Percentiles rank a stretch among this genome's conserved stretches.
phyloP scores from a whole-genome alignment of 2,329 filamentous ascomycete species.

The Penicillium nordicum region DNA sequence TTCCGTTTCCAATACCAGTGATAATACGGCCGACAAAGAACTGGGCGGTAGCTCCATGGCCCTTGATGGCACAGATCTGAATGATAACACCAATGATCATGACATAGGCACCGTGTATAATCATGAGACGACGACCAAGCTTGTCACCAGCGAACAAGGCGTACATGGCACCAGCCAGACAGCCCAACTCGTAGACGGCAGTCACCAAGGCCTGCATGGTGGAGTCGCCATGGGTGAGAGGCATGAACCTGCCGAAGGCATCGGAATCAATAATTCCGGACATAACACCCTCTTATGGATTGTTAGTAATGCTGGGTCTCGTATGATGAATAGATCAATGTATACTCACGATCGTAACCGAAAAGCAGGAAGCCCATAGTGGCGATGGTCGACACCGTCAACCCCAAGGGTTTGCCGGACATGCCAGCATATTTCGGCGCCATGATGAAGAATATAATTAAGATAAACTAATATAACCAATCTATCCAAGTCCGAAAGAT shows the following conservation, averaged over 20 bases:
- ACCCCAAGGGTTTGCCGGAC: conserved; percentile 54
- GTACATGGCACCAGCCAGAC: conserved; percentile 38
- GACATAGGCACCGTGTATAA: conserved; percentile 57
- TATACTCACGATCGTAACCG: conserved; percentile 52
- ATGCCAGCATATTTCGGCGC: conserved; percentile 57
- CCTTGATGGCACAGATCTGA: conserved; percentile 33
- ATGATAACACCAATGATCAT: conserved; percentile 43
- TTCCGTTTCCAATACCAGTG: conserved; percentile 55
- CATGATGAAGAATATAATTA: conserved; percentile 38
- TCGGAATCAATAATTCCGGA: conserved; percentile 38
- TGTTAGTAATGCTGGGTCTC: not conserved
- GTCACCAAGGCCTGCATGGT: conserved; percentile 38
- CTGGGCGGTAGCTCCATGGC: conserved; percentile 43
- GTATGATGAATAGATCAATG: not conserved
- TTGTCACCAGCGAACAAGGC: conserved; percentile 36
- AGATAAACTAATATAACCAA: not conserved
- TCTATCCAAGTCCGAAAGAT: conserved; percentile 1
- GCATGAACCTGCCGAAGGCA: conserved; percentile 34
- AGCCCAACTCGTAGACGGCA: conserved; percentile 34
- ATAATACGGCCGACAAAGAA: conserved; percentile 53
- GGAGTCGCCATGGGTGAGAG: conserved; percentile 36
- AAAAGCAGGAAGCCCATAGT: conserved; percentile 63
- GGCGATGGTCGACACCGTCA: conserved; percentile 60
- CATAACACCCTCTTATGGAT: conserved; percentile 37
- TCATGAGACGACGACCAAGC: conserved; percentile 44